Evolutionary conservation across 208 protist genomes (phyloP).

Genomic region (Trypanosomatidae sp.): DNA sequence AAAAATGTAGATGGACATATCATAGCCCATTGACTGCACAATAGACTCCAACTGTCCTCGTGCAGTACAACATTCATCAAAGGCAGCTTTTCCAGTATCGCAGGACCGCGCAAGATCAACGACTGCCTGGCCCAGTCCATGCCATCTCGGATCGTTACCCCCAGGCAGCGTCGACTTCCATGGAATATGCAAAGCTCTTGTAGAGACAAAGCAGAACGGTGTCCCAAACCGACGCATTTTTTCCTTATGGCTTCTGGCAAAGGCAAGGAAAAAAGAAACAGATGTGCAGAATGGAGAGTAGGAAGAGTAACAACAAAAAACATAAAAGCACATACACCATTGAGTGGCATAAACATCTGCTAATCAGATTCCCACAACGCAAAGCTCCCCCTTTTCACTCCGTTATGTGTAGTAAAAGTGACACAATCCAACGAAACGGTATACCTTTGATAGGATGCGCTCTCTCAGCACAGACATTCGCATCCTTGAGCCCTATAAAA

Average conservation of each 20-base stretch:
- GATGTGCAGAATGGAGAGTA: not conserved
- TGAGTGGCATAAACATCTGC: not conserved
- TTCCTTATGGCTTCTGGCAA: not conserved
- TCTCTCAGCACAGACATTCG: not conserved
- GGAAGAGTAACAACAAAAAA: not conserved
- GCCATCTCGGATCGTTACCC: conserved; percentile 40
- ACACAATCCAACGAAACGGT: not conserved
- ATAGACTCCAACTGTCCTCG: conserved; percentile 81
- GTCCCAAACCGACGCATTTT: conserved; percentile 25
- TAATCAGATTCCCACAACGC: not conserved
- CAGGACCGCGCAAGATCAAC: conserved; percentile 53
- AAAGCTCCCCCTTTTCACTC: not conserved
- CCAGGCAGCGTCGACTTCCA: conserved; percentile 60
- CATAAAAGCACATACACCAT: not conserved
- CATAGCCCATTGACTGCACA: conserved; percentile 79
- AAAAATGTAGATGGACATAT: conserved; percentile 89
- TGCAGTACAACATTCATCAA: conserved; percentile 78
- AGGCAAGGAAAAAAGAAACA: not conserved
- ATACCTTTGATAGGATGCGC: not conserved
- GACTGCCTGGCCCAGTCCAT: conserved; percentile 55
- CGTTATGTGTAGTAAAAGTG: not conserved
- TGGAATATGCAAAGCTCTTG: conserved; percentile 34
- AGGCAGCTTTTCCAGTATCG: conserved; percentile 80
- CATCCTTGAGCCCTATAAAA: not conserved
- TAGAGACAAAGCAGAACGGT: not conserved